These are phyloP conservation scores for Westerdykella aurantiaca DNA, from an alignment of 2,329 filamentous ascomycete species.

Conservation along the genomic window DNA sequence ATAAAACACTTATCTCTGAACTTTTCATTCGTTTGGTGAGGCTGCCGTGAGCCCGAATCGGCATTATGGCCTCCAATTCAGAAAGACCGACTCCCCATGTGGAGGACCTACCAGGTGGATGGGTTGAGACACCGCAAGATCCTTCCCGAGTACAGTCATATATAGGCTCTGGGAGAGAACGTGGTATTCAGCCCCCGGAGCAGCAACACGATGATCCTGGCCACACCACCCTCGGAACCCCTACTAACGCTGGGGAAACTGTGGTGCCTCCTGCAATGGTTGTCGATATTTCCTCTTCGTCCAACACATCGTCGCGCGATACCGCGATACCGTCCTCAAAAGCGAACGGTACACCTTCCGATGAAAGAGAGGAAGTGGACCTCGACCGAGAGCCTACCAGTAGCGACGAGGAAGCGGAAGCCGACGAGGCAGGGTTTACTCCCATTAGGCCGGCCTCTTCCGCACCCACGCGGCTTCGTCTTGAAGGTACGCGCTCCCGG, in stretches of 20 bases:
- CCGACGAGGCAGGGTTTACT: constrained; percentile 17
- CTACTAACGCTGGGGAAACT: no score
- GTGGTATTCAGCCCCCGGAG: no score
- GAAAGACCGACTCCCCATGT: constrained; percentile 29
- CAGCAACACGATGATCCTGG: no score
- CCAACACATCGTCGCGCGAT: constrained; percentile 6
- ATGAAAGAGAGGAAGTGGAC: background rate
- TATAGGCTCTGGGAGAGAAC: constrained; percentile 4
- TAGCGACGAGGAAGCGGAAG: constrained; percentile 13
- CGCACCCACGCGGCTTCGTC: constrained; percentile 12
- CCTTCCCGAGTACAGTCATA: constrained; percentile 19
- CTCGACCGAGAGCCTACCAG: constrained; percentile 5
- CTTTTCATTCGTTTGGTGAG: no score
- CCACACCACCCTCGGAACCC: no score
- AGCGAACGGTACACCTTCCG: constrained; percentile 4
- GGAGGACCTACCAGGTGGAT: constrained; percentile 31
- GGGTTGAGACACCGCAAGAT: constrained; percentile 33
- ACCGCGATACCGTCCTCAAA: constrained; percentile 11
- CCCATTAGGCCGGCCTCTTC: constrained; percentile 17
- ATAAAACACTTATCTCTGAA: no score
- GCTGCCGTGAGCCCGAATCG: no score
- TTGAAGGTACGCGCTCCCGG: constrained; percentile 18
- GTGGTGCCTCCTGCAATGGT: no score
- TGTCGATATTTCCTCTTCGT: background rate
- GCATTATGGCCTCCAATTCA: constrained; percentile 18